A percentile compares a stretch with the other conserved stretches of the same genome.
phyloP scores from a whole-genome alignment of 2,329 filamentous ascomycete species.

The Diaporthe vaccinii region DNA sequence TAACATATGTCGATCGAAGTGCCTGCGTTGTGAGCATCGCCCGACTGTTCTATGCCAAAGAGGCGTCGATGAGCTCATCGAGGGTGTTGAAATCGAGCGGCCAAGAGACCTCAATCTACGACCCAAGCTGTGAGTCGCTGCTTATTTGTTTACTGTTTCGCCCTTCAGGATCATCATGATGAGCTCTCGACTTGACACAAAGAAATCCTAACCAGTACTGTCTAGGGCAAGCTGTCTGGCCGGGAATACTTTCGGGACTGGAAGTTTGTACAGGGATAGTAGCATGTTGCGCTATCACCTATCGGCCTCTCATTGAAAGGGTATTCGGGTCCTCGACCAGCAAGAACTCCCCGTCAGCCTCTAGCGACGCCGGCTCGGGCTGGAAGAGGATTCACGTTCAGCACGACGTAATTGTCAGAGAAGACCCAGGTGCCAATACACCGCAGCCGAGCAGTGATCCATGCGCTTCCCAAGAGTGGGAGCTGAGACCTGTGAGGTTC shows the following conservation, averaged over 20 bases:
- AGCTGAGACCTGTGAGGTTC: neutral
- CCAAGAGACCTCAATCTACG: neutral
- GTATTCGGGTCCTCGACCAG: neutral
- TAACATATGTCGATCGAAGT: neutral
- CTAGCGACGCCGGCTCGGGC: neutral
- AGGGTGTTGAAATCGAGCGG: neutral
- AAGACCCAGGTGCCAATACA: neutral
- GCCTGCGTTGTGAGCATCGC: slow-evolving; percentile 19
- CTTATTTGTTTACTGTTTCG: neutral
- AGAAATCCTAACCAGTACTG: neutral
- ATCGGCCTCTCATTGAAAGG: slow-evolving; percentile 8
- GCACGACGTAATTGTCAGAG: neutral
- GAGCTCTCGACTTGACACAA: neutral
- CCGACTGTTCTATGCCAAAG: neutral
- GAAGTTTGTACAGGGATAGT: slow-evolving; percentile 6
- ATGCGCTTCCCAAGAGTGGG: neutral
- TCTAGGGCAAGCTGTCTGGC: neutral
- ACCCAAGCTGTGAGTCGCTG: neutral
- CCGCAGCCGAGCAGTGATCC: neutral
- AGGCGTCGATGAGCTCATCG: neutral
- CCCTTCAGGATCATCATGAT: neutral
- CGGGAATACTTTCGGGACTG: neutral
- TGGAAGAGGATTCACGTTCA: neutral
- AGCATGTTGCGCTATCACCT: slow-evolving; percentile 2
- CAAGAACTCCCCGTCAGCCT: neutral